Conservation (phyloP, 208 protist genomes). For the Herpetomonas muscarum region DNA sequence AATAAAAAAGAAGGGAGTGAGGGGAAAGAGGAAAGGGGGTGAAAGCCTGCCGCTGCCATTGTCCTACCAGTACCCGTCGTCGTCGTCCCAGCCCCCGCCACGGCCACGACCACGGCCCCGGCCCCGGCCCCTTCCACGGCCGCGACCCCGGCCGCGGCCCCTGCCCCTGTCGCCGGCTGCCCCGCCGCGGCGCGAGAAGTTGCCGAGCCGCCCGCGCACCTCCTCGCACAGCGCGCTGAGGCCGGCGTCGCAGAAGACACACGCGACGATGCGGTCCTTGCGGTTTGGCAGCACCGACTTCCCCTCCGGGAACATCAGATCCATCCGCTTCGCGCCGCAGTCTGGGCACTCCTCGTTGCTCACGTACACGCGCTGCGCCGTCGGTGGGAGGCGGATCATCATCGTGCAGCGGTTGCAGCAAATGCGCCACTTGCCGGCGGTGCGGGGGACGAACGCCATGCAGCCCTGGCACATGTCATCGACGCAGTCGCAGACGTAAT, state of each 20-base stretch:
- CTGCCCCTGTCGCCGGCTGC: slow-evolving; percentile 17
- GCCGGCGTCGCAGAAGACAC: slow-evolving; percentile 71
- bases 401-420: slow-evolving; percentile 87
- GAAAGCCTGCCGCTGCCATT: background rate
- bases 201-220: slow-evolving; percentile 61
- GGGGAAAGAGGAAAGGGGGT: background rate
- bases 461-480: slow-evolving; percentile 65
- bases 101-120: slow-evolving; percentile 18
- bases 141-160: slow-evolving; percentile 22
- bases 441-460: slow-evolving; percentile 86
- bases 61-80: slow-evolving; percentile 7
- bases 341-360: slow-evolving; percentile 72
- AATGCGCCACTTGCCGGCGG: slow-evolving; percentile 83
- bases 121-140: slow-evolving; percentile 18
- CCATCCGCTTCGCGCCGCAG: slow-evolving; percentile 69
- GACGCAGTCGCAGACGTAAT: slow-evolving; percentile 86
- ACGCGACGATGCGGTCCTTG: slow-evolving; percentile 69
- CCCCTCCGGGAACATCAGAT: slow-evolving; percentile 77
- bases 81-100: slow-evolving; percentile 9
- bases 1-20: slow-evolving; percentile 2
- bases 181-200: slow-evolving; percentile 42
- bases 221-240: slow-evolving; percentile 64
- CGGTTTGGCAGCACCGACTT: slow-evolving; percentile 72
- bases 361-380: slow-evolving; percentile 73
- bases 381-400: slow-evolving; percentile 85